phyloP scores from a whole-genome alignment of 352 stramenopile species.

The Phytophthora pinifolia region DNA sequence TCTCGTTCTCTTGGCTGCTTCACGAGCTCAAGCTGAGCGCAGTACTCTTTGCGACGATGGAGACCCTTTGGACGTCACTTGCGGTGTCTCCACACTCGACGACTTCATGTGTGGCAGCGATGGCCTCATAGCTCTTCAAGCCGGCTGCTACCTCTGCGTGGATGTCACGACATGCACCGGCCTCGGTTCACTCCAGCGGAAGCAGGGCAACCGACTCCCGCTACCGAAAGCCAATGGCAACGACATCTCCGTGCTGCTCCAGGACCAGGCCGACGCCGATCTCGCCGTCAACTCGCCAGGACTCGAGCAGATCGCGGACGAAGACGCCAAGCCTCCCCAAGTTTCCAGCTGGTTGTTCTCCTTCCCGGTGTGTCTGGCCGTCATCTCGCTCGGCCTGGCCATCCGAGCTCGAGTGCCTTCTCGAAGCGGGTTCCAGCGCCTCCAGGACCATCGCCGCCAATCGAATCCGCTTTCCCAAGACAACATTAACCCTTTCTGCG shows the following conservation, averaged over 20 bases:
- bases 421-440: constrained; percentile 36
- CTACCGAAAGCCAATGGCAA: constrained; percentile 28
- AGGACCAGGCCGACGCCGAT: constrained; percentile 28
- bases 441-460: constrained; percentile 34
- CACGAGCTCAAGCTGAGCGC: constrained; percentile 11
- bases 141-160: constrained; percentile 59
- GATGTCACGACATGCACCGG: constrained; percentile 29
- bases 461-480: constrained; percentile 26
- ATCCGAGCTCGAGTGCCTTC: constrained; percentile 18
- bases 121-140: constrained; percentile 41
- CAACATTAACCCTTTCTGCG: constrained; percentile 83
- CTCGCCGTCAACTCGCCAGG: constrained; percentile 8
- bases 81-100: constrained; percentile 5
- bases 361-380: constrained; percentile 37
- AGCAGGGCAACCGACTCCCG: background rate
- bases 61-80: constrained; percentile 16
- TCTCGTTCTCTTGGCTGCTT: constrained; percentile 11
- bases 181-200: background rate
- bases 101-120: constrained; percentile 18
- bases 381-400: constrained; percentile 44
- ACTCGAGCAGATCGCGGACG: constrained; percentile 7
- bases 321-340: background rate
- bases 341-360: constrained; percentile 54
- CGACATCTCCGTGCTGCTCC: constrained; percentile 27
- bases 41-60: constrained; percentile 44